Evolutionary conservation across 129 eudicot genomes (phyloP), one percentile per base, ranked within the genome.

Genomic region (Arctium lappa): DNA sequence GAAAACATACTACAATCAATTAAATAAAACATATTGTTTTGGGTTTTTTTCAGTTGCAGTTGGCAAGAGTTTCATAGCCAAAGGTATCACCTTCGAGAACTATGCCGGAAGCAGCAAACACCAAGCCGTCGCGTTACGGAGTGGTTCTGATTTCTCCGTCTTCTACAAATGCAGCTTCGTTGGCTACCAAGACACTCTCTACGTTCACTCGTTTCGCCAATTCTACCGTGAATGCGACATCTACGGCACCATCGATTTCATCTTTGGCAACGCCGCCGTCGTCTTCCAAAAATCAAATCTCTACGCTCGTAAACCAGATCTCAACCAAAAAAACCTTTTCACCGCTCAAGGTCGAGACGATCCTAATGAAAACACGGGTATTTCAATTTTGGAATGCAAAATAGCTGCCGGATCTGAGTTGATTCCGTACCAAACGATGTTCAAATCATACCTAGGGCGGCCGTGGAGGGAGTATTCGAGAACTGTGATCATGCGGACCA

Each of bases 21-120:
- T 22, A 22, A 22, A 22, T 22, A 22, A 22, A 22, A 22, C 27
- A 22, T 22, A 22, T 22, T 22, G 27, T 22, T 22, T 22, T 22
- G 27, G 27, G 27, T 27, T 3, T 11, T 31, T 79, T 32, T 66
- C 87, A 92, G 95, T 89, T 81, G 95, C 76, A 4, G 81, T 76
- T 11, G 97, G 90, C 5, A 79, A 81, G 78, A 90, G 90, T 69
- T 91, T 93, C 87, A 88, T 91, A 62, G 97, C 88, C 36, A 91
- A 88, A 79, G 95, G 88, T 33, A 87, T 92, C 46, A 80, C 86
- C 2, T 84, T 92, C 83, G 86, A 80, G 62, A 92, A 90, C 92
- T 88, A 83, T 1, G 91, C 94, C 8, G 90, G 90, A 15, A 68
- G n/a, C 88, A 2, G 75, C 48, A 89, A 86, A 22, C 88, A 79